Percentiles rank a stretch among this genome's conserved stretches.
Evolutionary conservation across 108 stramenopile species (phyloP).

Genomic region (Nannochloropsis salina): DNA sequence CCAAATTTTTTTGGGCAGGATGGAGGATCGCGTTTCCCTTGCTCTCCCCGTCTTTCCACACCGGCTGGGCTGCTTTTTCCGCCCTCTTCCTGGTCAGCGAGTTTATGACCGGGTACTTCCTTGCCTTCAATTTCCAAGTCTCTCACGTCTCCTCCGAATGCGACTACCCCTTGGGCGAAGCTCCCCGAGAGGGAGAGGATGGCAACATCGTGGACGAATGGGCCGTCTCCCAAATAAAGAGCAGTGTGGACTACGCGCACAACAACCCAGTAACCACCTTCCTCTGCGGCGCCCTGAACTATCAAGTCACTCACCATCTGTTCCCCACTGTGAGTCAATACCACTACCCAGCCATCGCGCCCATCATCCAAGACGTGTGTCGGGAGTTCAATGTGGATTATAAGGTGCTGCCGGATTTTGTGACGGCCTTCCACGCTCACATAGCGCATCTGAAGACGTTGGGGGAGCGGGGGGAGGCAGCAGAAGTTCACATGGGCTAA

Average conservation of each 20-base stretch:
- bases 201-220: conserved; percentile 65
- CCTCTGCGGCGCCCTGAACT: conserved; percentile 71
- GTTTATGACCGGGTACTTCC: conserved; percentile 37
- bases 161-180: conserved; percentile 41
- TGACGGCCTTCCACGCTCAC: conserved; percentile 37
- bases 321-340: conserved; percentile 76
- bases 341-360: conserved; percentile 96
- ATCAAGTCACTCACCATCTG: conserved; percentile 81
- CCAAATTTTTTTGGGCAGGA: conserved; percentile 39
- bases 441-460: conserved; percentile 42
- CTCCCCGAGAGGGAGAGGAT: conserved; percentile 24
- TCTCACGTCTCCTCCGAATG: conserved; percentile 50
- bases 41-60: background rate
- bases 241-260: conserved; percentile 66
- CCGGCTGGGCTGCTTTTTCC: background rate
- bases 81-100: conserved; percentile 43
- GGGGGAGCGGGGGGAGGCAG: conserved; percentile 30
- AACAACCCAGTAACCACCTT: conserved; percentile 69
- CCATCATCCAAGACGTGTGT: conserved; percentile 82
- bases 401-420: conserved; percentile 49
- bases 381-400: conserved; percentile 84
- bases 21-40: conserved; percentile 47
- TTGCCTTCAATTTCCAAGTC: conserved; percentile 27
- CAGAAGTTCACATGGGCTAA: conserved; percentile 16
- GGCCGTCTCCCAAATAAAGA: conserved; percentile 66